phyloP scores from a whole-genome alignment of 1,284 basidiomycete genomes.

The Fomitopsis schrenkii region DNA sequence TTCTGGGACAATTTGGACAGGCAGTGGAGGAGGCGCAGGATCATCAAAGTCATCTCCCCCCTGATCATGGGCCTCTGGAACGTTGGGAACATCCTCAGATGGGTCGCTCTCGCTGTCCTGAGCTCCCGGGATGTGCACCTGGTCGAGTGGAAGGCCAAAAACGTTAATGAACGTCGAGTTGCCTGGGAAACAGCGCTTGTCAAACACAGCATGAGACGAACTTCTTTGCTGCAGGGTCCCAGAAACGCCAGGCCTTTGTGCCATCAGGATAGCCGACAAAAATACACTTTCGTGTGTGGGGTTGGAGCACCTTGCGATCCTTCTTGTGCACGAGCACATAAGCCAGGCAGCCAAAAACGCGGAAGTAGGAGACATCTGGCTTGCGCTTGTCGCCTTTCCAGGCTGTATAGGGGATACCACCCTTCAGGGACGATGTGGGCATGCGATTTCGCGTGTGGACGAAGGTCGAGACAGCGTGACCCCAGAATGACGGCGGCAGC shows the following conservation, averaged over 20 bases:
- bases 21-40: slow-evolving; percentile 11
- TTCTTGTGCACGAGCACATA: no score
- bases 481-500: slow-evolving; percentile 23
- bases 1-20: not conserved
- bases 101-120: not conserved
- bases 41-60: slow-evolving; percentile 7
- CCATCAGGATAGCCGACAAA: no score
- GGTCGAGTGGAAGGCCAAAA: not conserved
- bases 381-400: no score
- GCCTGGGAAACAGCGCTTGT: slow-evolving; percentile 21
- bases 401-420: no score
- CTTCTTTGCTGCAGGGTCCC: no score
- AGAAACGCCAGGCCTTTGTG: no score
- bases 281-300: no score
- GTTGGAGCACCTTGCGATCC: no score
- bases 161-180: slow-evolving; percentile 7
- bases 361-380: no score
- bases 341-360: no score
- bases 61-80: slow-evolving; percentile 1
- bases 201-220: slow-evolving; percentile 23
- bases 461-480: slow-evolving; percentile 1
- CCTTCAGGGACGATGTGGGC: no score
- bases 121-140: not conserved
- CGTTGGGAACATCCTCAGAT: not conserved
- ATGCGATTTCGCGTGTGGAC: no score